Base-by-base conservation (phyloP, 163 green algal genomes). In the Scenedesmus sp. region DNA sequence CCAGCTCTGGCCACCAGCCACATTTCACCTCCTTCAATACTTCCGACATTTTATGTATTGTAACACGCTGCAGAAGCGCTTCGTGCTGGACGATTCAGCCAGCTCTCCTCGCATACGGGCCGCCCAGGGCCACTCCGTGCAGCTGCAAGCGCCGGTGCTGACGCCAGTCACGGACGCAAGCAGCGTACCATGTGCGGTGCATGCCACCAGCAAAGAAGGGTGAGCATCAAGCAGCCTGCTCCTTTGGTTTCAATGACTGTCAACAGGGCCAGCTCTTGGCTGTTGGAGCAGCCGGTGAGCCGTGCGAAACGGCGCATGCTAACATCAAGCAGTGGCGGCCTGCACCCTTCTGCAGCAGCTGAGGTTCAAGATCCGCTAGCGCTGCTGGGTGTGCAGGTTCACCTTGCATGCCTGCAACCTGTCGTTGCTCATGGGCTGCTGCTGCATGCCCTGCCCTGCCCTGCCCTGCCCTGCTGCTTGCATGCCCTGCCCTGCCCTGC, bases 61-160 rank as follows among this genome's bases (percentile, higher is more conserved):
- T 70, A 3, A 34, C 6, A 55, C 2, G 16, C 7, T 74, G 88
- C 93, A 96, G 95, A 93, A 94, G 86, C 89, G 95, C 4, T 96
- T 95, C 87, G 94, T 96, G 56, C 86, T 96, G 13, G 95, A 96
- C 20, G 93, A 95, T 52, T 77, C 46, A 46, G 66, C 59, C 4
- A 54, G 46, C 2, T 94, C 93, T 26, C 88, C 94, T 0, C 73
- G 94, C 2, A 95, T 97, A 8, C 89, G 95, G 18, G 95, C 95
- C 46, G 94, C 95, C 0, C 95, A 97, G 82, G 95, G 95, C 20
- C 95, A 97, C 76, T 91, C 90, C 13, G 66, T 97, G 6, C 70
- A 95, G 84, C 89, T 97, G n/a, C 88, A 94, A 34, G 87, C 90
- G 6, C 94, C 95, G 10, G 79, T 96, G 26, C 90, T 97, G 9